phyloP scores from a whole-genome alignment of 140 eudicot species.

The Ambrosia hybrid region DNA sequence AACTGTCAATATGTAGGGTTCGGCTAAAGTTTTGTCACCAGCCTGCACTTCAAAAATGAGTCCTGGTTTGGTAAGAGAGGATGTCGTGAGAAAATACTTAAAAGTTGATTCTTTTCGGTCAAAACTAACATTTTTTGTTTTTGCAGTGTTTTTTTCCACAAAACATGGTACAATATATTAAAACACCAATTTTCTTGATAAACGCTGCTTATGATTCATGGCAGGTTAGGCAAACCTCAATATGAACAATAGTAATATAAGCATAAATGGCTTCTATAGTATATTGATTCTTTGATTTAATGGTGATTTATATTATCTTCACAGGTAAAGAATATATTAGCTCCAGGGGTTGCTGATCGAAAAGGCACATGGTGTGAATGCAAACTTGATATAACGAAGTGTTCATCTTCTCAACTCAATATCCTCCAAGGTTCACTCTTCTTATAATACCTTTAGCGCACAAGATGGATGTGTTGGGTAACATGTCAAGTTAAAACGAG shows the following conservation, averaged over 20 bases:
- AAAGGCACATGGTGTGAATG: slow-evolving; percentile 65
- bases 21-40: slow-evolving; percentile 67
- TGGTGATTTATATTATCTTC: not conserved
- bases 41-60: slow-evolving; percentile 56
- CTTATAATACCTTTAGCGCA: not conserved
- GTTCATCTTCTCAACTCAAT: slow-evolving; percentile 62
- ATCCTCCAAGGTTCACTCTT: slow-evolving; percentile 56
- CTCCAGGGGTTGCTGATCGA: slow-evolving; percentile 81
- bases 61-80: slow-evolving; percentile 67
- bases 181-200: slow-evolving; percentile 69
- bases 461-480: not conserved
- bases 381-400: slow-evolving; percentile 58
- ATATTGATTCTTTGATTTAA: not conserved
- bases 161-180: slow-evolving; percentile 49
- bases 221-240: slow-evolving; percentile 69
- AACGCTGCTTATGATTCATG: slow-evolving; percentile 98
- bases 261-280: not conserved
- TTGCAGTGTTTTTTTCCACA: slow-evolving; percentile 96
- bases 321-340: slow-evolving; percentile 84
- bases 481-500: not conserved
- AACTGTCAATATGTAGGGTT: slow-evolving; percentile 55
- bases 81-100: not conserved
- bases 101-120: not conserved
- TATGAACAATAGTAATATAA: not conserved
- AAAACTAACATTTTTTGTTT: slow-evolving; percentile 11